A percentile compares a stretch with the other conserved stretches of the same genome.
Conservation (phyloP, 2,329 filamentous ascomycete genomes). For the Chalara sp. region DNA sequence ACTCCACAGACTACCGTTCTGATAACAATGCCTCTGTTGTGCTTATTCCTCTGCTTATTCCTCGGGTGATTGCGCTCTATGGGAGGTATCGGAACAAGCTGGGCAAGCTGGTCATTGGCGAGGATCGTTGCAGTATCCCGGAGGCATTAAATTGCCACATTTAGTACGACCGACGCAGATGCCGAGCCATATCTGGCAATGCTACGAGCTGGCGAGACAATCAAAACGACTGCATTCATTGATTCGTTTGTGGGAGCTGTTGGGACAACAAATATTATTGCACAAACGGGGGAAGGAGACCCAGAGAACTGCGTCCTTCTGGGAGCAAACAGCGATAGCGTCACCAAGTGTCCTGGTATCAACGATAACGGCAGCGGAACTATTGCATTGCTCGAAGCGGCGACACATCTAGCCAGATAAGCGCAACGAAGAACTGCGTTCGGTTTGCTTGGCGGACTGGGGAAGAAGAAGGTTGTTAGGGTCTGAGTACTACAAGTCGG, state of each 20-base stretch:
- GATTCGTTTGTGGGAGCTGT: constrained; percentile 29
- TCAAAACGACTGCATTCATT: background rate
- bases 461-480: constrained; percentile 58
- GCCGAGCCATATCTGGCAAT: background rate
- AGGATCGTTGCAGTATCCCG: background rate
- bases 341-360: constrained; percentile 46
- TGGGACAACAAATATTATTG: constrained; percentile 44
- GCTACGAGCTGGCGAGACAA: background rate
- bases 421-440: constrained; percentile 51
- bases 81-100: background rate
- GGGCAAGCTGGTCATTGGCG: background rate
- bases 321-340: constrained; percentile 56
- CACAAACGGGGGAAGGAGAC: constrained; percentile 52
- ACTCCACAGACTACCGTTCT: constrained; percentile 9
- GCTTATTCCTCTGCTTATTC: constrained; percentile 31
- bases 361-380: constrained; percentile 30
- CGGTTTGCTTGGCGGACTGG: constrained; percentile 61
- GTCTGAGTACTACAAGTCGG: constrained; percentile 53
- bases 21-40: constrained; percentile 26
- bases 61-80: background rate
- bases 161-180: background rate
- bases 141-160: background rate
- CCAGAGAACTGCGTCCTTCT: constrained; percentile 57
- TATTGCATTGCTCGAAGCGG: constrained; percentile 50
- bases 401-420: constrained; percentile 48